phyloP scores from a whole-genome alignment of 805 yeast genomes.

The Lachancea quebecensis region DNA sequence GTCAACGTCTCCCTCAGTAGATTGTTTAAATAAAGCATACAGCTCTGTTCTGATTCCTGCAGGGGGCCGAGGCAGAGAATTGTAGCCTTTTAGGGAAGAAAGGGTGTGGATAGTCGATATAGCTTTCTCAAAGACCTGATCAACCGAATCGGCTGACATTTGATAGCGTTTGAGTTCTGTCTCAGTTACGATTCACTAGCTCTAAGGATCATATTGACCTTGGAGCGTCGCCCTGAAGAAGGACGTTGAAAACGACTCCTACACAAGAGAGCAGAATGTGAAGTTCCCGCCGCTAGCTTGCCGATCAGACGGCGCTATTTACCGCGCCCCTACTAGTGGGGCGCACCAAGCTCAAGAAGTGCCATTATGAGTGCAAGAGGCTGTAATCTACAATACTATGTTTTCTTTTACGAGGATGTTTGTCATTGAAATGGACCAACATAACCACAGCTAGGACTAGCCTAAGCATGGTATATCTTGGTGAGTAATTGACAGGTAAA shows the following conservation, averaged over 20 bases:
- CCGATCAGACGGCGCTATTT: no score
- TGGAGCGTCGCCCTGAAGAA: no score
- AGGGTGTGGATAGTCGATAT: constrained; percentile 70
- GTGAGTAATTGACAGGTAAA: constrained; percentile 64
- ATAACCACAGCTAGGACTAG: constrained; percentile 34
- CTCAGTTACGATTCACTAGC: neutral
- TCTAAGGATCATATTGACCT: no score
- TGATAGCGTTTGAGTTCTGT: neutral
- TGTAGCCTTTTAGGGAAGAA: constrained; percentile 55
- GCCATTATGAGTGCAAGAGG: no score
- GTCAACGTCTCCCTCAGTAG: constrained; percentile 78
- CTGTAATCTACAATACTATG: neutral
- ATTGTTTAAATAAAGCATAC: constrained; percentile 82
- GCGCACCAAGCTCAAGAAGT: no score
- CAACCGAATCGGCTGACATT: constrained; percentile 28
- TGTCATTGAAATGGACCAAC: constrained; percentile 67
- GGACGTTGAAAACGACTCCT: no score
- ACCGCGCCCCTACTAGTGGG: no score
- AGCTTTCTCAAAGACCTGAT: constrained; percentile 76
- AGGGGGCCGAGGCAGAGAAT: constrained; percentile 70
- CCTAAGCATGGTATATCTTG: constrained; percentile 35
- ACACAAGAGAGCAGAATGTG: no score
- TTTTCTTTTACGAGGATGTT: constrained; percentile 27
- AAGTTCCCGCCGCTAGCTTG: no score
- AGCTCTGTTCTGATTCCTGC: constrained; percentile 58